phyloP scores from a whole-genome alignment of 306 rosid genomes.

The Trifolium fragiferum region DNA sequence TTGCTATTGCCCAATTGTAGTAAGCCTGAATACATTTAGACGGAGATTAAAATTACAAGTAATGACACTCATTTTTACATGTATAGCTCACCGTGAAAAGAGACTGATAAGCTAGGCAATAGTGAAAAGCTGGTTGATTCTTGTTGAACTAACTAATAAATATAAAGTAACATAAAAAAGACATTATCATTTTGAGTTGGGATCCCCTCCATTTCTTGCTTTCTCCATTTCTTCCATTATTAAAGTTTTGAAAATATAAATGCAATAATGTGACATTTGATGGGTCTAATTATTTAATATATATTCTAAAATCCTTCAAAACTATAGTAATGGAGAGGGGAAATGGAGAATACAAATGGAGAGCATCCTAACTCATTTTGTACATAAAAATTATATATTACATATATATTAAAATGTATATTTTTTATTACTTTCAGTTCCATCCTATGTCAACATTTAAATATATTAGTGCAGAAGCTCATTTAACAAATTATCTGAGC shows the following conservation, averaged over 20 bases:
- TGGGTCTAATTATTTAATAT: too few relatives aligned
- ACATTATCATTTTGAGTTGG: neutral
- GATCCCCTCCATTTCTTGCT: too few relatives aligned
- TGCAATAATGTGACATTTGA: too few relatives aligned
- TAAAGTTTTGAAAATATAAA: too few relatives aligned
- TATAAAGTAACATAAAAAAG: neutral
- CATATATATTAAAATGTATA: neutral
- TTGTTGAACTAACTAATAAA: conserved; percentile 1
- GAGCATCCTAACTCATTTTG: neutral
- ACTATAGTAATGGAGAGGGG: too few relatives aligned
- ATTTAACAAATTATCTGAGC: conserved; percentile 20
- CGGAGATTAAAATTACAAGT: neutral
- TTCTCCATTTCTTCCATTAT: too few relatives aligned
- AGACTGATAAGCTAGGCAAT: neutral
- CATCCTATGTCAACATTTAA: conserved; percentile 13
- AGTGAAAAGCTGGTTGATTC: neutral
- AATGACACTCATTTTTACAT: neutral
- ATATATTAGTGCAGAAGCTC: conserved; percentile 11
- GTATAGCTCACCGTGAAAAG: neutral
- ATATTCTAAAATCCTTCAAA: too few relatives aligned
- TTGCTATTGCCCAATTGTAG: conserved; percentile 99
- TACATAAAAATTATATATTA: neutral
- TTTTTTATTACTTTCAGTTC: neutral
- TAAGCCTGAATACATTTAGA: conserved; percentile 68
- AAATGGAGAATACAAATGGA: too few relatives aligned